Percentiles rank a stretch among this genome's conserved stretches.
Evolutionary conservation across 2,329 filamentous ascomycete genomes (phyloP).

Genomic region (Claviceps arundinis): DNA sequence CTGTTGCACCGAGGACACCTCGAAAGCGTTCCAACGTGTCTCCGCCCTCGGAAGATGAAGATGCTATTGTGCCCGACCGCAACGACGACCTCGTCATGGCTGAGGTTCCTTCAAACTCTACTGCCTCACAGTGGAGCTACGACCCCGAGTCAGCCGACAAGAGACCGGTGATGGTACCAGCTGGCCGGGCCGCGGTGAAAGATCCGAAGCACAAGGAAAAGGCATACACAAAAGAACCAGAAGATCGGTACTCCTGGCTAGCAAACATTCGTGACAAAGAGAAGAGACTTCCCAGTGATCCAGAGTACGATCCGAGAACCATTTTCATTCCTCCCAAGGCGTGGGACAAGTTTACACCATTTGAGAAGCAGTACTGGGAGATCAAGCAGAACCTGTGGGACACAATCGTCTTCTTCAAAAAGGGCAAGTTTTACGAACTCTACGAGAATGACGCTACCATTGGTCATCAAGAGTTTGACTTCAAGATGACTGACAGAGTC

Average conservation of each 20-base stretch:
- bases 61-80: conserved; percentile 32
- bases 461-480: conserved; percentile 89
- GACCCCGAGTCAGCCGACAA: conserved; percentile 34
- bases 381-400: conserved; percentile 98
- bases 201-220: conserved; percentile 42
- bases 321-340: conserved; percentile 78
- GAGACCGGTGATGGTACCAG: conserved; percentile 21
- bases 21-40: conserved; percentile 52
- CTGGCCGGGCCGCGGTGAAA: conserved; percentile 14
- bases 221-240: conserved; percentile 68
- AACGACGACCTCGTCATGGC: conserved; percentile 40
- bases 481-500: conserved; percentile 94
- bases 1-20: conserved; percentile 34
- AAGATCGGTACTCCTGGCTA: conserved; percentile 81
- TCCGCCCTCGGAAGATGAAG: conserved; percentile 17
- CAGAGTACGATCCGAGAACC: conserved; percentile 82
- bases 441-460: conserved; percentile 97
- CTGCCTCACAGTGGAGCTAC: conserved; percentile 70
- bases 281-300: conserved; percentile 60
- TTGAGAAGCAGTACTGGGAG: conserved; percentile 98
- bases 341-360: conserved; percentile 75
- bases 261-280: conserved; percentile 78
- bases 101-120: conserved; percentile 49
- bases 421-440: conserved; percentile 97
- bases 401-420: conserved; percentile 98